Conservation (phyloP, 345 rosid genomes). For the Camelina laxa region DNA sequence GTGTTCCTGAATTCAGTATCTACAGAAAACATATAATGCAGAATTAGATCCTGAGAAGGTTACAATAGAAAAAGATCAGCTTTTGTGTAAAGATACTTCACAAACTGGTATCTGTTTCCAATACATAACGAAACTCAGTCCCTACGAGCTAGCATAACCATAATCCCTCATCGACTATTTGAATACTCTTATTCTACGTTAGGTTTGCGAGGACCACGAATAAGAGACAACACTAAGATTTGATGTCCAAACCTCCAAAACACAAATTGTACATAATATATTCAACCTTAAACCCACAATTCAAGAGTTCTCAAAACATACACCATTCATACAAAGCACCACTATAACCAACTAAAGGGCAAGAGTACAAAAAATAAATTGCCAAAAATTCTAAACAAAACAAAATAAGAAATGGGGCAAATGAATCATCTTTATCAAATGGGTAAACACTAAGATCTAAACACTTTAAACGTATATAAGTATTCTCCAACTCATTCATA, state of each 20-base stretch:
- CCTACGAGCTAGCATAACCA: background rate
- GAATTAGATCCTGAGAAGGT: background rate
- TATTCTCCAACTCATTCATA: too few species aligned
- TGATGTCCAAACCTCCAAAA: background rate
- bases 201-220: background rate
- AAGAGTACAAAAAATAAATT: background rate
- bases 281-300: background rate
- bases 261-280: background rate
- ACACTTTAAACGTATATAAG: background rate
- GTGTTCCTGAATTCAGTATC: slow-evolving; percentile 88
- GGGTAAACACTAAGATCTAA: background rate
- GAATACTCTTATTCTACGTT: background rate
- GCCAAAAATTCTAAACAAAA: background rate
- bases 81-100: background rate
- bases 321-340: background rate
- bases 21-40: slow-evolving; percentile 35
- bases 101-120: slow-evolving; percentile 3
- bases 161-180: background rate
- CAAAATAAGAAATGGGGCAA: background rate
- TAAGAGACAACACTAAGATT: slow-evolving; percentile 3
- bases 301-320: background rate
- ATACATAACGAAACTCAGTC: background rate
- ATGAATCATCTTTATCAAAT: background rate
- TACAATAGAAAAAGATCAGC: background rate
- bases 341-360: background rate